Percentiles rank a stretch among this genome's conserved stretches.
These are phyloP conservation scores for Diaporthe sp. DNA, from an alignment of 2,329 filamentous ascomycete genomes.

Conservation along the genomic window DNA sequence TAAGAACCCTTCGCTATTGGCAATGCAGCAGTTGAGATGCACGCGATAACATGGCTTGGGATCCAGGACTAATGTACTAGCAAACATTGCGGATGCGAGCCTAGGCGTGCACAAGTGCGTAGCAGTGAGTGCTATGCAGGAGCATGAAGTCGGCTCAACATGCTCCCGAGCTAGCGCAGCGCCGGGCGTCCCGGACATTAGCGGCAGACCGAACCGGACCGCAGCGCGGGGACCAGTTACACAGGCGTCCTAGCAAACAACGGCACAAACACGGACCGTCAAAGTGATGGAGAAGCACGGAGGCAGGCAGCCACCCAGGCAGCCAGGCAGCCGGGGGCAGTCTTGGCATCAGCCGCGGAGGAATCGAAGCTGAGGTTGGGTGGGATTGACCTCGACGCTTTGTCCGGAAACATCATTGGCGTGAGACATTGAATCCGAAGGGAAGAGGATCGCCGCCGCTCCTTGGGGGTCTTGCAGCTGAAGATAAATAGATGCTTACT, in stretches of 20 bases:
- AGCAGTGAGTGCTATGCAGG: no score
- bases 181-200: slow-evolving; percentile 22
- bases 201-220: slow-evolving; percentile 19
- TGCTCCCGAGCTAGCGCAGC: slow-evolving; percentile 4
- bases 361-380: neutral
- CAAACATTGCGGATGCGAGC: neutral
- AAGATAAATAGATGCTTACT: slow-evolving; percentile 20
- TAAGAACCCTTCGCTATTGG: neutral
- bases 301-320: neutral
- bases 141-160: slow-evolving; percentile 3
- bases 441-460: neutral
- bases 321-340: neutral
- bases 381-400: neutral
- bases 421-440: neutral
- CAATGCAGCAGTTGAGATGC: neutral
- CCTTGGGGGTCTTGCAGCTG: neutral
- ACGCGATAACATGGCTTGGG: neutral
- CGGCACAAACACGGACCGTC: neutral
- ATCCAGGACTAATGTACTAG: neutral
- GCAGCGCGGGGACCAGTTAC: neutral
- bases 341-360: neutral
- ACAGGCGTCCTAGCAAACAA: neutral
- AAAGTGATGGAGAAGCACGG: neutral
- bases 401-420: neutral
- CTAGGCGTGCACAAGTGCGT: neutral